phyloP scores from a whole-genome alignment of 2,329 filamentous ascomycete species.

The Diaporthe citrichinensis region DNA sequence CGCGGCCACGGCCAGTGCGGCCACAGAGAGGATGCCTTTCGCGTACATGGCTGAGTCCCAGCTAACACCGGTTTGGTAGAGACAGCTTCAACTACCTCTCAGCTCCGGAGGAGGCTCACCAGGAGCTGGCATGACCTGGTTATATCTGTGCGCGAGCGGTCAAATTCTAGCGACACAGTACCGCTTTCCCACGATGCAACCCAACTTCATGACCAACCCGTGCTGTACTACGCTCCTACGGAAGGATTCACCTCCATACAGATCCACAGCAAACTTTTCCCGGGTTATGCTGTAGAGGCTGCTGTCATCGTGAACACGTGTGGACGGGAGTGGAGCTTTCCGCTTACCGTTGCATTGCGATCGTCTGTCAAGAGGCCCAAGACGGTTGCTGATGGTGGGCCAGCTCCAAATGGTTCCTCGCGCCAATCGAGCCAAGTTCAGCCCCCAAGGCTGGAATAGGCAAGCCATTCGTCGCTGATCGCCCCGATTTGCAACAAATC shows the following conservation, averaged over 20 bases:
- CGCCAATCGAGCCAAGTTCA: slow-evolving; percentile 1
- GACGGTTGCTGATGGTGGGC: neutral
- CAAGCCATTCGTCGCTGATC: neutral
- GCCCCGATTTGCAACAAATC: neutral
- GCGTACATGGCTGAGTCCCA: slow-evolving; percentile 1
- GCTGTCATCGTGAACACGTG: neutral
- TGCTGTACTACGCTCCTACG: too few species aligned
- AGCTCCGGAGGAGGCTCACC: neutral
- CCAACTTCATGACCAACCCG: neutral
- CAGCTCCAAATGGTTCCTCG: neutral
- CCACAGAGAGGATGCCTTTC: neutral
- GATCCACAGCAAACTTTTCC: neutral
- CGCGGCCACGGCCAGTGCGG: neutral
- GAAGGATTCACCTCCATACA: neutral
- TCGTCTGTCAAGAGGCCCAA: neutral
- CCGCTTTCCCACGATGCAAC: neutral
- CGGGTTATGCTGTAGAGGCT: neutral
- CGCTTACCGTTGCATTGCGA: neutral
- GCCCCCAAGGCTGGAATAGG: neutral
- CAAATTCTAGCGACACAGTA: neutral
- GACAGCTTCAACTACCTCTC: neutral
- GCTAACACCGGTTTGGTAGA: neutral
- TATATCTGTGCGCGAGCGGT: neutral
- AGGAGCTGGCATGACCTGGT: neutral
- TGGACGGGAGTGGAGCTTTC: neutral